These are phyloP conservation scores for Marasmius fiardii DNA, from an alignment of 1,284 basidiomycete species.

Conservation along the genomic window DNA sequence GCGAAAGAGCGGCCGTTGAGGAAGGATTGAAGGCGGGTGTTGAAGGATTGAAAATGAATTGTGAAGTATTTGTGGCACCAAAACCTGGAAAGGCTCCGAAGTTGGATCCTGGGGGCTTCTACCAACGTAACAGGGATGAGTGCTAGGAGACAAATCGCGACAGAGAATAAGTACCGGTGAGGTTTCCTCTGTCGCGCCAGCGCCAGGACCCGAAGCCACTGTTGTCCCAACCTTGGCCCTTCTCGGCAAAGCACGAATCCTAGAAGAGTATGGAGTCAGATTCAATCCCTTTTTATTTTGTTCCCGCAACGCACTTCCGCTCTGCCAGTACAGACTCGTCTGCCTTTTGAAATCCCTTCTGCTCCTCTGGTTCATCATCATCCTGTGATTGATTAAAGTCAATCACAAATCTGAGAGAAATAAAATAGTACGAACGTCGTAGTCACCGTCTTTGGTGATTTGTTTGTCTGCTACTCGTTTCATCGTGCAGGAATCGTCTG, in stretches of 20 bases:
- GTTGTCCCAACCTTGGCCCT: conserved; percentile 25
- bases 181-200: too few relatives aligned
- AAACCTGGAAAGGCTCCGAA: conserved; percentile 50
- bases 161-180: too few relatives aligned
- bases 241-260: conserved; percentile 58
- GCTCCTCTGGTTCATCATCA: conserved; percentile 33
- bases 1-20: conserved; percentile 22
- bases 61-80: conserved; percentile 26
- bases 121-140: neutral
- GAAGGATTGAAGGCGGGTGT: conserved; percentile 13
- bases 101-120: conserved; percentile 28
- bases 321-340: conserved; percentile 47
- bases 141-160: neutral
- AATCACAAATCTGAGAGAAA: neutral
- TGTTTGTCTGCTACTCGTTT: conserved; percentile 78
- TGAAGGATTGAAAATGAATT: conserved; percentile 30
- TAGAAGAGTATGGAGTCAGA: conserved; percentile 22
- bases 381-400: conserved; percentile 3
- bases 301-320: conserved; percentile 43
- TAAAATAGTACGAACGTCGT: conserved; percentile 22
- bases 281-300: conserved; percentile 2
- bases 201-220: neutral
- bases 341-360: conserved; percentile 50
- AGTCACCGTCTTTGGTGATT: conserved; percentile 55
- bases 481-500: conserved; percentile 32